These are phyloP conservation scores for Echeveria elegans DNA, from an alignment of 164 flowering plant genomes.

Conservation along the genomic window DNA sequence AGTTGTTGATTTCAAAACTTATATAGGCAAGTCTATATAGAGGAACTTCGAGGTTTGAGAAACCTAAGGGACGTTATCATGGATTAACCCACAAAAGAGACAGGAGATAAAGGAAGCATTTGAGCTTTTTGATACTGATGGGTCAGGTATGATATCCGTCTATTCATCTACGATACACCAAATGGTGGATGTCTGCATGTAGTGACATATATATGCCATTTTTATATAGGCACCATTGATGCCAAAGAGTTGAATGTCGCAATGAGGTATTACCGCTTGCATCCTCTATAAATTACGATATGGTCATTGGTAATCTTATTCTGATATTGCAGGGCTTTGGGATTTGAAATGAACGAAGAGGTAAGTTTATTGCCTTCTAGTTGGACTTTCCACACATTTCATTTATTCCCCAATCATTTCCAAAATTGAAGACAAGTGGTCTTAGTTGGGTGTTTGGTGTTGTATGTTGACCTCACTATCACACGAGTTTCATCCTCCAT, in stretches of 20 bases:
- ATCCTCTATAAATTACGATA: too few relatives aligned
- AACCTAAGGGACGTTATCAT: constrained; percentile 65
- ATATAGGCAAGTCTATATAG: constrained; percentile 38
- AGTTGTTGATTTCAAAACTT: too few relatives aligned
- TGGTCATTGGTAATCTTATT: not conserved
- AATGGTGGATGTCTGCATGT: not conserved
- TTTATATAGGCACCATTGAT: constrained; percentile 73
- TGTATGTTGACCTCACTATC: too few relatives aligned
- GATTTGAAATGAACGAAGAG: constrained; percentile 98
- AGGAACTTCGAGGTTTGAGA: constrained; percentile 47
- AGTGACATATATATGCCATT: not conserved
- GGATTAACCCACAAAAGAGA: constrained; percentile 33
- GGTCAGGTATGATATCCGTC: not conserved
- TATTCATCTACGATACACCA: not conserved
- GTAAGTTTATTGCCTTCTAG: constrained; percentile 20
- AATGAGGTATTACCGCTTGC: constrained; percentile 59
- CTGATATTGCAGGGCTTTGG: constrained; percentile 67
- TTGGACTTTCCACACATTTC: not conserved
- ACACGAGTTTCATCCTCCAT: too few relatives aligned
- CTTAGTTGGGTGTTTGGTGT: too few relatives aligned
- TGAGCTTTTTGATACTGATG: not conserved
- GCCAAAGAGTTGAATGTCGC: constrained; percentile 96
- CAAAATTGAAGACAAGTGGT: not conserved
- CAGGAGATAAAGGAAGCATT: not conserved
- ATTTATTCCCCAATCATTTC: not conserved